phyloP scores from a whole-genome alignment of 2,329 filamentous ascomycete genomes.

The Thelonectria rubi region DNA sequence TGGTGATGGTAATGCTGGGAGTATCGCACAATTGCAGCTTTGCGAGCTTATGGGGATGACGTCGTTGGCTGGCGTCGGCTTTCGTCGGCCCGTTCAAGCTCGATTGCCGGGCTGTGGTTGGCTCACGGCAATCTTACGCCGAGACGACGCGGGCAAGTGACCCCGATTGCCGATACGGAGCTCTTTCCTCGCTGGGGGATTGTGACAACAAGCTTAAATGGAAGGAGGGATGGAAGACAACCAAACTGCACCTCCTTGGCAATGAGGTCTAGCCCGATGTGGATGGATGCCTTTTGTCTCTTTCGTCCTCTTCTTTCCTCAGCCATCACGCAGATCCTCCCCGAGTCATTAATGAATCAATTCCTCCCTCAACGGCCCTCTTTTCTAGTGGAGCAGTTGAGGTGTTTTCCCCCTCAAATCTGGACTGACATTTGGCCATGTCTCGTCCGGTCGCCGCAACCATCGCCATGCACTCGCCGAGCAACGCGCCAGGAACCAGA shows the following conservation, averaged over 20 bases:
- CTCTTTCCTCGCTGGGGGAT: not conserved
- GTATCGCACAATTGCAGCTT: not conserved
- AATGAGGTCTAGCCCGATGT: not conserved
- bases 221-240: not conserved
- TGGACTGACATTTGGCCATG: not conserved
- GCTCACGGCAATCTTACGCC: not conserved
- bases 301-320: not conserved
- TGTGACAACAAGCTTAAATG: not conserved
- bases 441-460: not conserved
- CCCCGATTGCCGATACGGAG: not conserved
- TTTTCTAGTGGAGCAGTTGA: slow-evolving; percentile 1
- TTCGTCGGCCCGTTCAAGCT: slow-evolving; percentile 16
- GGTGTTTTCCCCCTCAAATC: slow-evolving; percentile 1
- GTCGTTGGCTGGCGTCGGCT: slow-evolving; percentile 27
- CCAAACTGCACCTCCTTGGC: not conserved
- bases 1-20: not conserved
- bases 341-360: not conserved
- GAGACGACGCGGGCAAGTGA: not conserved
- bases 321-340: not conserved
- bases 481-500: not conserved
- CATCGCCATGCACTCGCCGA: not conserved
- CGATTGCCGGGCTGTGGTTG: slow-evolving; percentile 15
- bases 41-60: slow-evolving; percentile 15
- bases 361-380: slow-evolving; percentile 9
- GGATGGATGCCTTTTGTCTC: not conserved